Evolutionary conservation across 116 monocot species (phyloP), one percentile per base, ranked within the genome.

Genomic region (Zostera marina): DNA sequence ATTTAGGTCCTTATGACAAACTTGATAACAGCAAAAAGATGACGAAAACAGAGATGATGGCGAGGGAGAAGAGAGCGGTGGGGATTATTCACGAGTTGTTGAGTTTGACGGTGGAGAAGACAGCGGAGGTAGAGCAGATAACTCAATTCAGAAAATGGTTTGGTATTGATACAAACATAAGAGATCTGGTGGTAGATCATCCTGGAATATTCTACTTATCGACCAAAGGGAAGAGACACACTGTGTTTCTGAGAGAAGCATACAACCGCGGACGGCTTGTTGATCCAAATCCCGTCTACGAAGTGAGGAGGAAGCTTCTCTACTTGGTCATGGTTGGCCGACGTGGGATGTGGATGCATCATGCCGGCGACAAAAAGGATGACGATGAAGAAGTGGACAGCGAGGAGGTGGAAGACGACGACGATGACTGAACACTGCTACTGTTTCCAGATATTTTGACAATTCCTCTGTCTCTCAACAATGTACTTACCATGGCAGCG

Each of bases 141-240:
- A 96, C 88, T 73, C 94, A 88, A 13, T 88, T 96, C 65, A 70
- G 89, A 72, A 82, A 78, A 46, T 85, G 81, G 70, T 78, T 88
- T 49, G 71, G 73, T 9, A 80, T 96, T 41, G 78, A 96, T 52
- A 61, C 88, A 11, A 96, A 96, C 67, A 64, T 96, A 11, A 61
- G 88, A 54, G 89, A 88, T 56, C 53, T 96, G 66, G 82, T 96
- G 63, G 58, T 96, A 19, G 94, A 96, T 44, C 94, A 96, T 42
- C 89, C 94, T 2, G 88, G 94, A 19, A 96, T 96, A 14, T 96
- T 96, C 67, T 96, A 96, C 65, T 54, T 96, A 17, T 96, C 94
- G 5, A 72, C 88, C 1, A 94, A 80, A 57, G 88, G 84, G 52
- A 76, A 70, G 60, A 56, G 75, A 44, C 89, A 96, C 73, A 85